Conservation (phyloP, 495 filamentous ascomycete species). For the Podospora australis region DNA sequence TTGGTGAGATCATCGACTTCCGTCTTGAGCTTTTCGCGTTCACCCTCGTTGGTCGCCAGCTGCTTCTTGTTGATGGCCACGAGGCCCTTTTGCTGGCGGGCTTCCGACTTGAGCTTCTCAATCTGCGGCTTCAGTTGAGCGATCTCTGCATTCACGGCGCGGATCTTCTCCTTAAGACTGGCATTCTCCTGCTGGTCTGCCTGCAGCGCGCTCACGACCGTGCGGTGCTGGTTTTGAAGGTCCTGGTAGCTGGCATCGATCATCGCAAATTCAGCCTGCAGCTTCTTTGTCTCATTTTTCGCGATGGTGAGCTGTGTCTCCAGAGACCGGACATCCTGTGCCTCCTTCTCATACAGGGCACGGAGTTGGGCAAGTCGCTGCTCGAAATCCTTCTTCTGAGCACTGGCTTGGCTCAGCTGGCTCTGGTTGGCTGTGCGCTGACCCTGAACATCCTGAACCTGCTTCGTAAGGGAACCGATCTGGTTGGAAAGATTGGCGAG, state of each 20-base stretch:
- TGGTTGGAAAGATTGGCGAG: slow-evolving; percentile 96
- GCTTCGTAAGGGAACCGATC: slow-evolving; percentile 78
- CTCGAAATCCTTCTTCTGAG: slow-evolving; percentile 90
- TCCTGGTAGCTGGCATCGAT: slow-evolving; percentile 79
- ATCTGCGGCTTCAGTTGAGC: slow-evolving; percentile 75
- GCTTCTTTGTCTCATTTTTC: slow-evolving; percentile 71
- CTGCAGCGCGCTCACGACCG: slow-evolving; percentile 65
- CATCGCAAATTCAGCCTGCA: slow-evolving; percentile 73
- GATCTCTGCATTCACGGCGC: slow-evolving; percentile 72
- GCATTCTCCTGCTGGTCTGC: slow-evolving; percentile 85
- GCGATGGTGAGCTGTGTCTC: slow-evolving; percentile 74
- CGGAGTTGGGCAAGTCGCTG: slow-evolving; percentile 75
- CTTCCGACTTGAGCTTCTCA: slow-evolving; percentile 83
- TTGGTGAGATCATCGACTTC: slow-evolving; percentile 66
- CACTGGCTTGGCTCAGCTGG: slow-evolving; percentile 66
- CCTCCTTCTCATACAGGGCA: slow-evolving; percentile 85
- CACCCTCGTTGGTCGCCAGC: slow-evolving; percentile 76
- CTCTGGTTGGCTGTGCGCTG: slow-evolving; percentile 72
- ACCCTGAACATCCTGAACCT: slow-evolving; percentile 85
- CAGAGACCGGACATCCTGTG: slow-evolving; percentile 72
- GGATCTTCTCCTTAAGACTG: slow-evolving; percentile 79
- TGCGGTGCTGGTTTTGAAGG: slow-evolving; percentile 74
- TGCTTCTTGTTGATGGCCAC: slow-evolving; percentile 99
- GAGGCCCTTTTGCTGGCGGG: slow-evolving; percentile 88
- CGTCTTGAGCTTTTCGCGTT: slow-evolving; percentile 73